phyloP scores from a whole-genome alignment of 768 basidiomycete species.

The Russula sp. region DNA sequence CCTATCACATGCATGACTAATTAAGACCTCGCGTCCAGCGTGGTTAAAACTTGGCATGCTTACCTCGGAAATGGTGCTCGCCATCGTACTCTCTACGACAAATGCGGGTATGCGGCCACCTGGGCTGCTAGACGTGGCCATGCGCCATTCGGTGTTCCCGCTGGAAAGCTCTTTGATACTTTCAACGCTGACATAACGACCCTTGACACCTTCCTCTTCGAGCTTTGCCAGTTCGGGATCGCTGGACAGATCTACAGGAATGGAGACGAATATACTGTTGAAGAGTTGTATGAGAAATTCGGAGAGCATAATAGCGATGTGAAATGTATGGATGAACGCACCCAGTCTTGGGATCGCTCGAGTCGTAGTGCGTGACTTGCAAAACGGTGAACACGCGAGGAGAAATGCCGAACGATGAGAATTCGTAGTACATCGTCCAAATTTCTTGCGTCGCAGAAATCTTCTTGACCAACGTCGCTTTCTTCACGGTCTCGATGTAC shows the following conservation, averaged over 20 bases:
- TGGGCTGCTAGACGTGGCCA: slow-evolving; percentile 73
- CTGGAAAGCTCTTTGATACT: slow-evolving; percentile 57
- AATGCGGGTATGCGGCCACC: slow-evolving; percentile 68
- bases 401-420: slow-evolving; percentile 59
- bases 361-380: slow-evolving; percentile 55
- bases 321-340: slow-evolving; percentile 38
- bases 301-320: background rate
- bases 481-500: slow-evolving; percentile 62
- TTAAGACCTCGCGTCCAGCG: background rate
- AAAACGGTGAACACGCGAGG: slow-evolving; percentile 75
- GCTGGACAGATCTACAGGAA: slow-evolving; percentile 63
- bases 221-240: slow-evolving; percentile 57
- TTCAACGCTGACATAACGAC: slow-evolving; percentile 70
- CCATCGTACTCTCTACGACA: slow-evolving; percentile 58
- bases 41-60: slow-evolving; percentile 24
- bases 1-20: slow-evolving; percentile 40
- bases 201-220: slow-evolving; percentile 63
- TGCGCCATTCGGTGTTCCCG: slow-evolving; percentile 71
- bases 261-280: slow-evolving; percentile 47
- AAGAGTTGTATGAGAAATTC: background rate
- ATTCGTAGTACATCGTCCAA: slow-evolving; percentile 72
- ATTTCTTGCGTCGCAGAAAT: slow-evolving; percentile 62
- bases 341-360: slow-evolving; percentile 55
- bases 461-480: slow-evolving; percentile 58
- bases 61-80: slow-evolving; percentile 62